Percentiles rank a stretch among this genome's conserved stretches.
Conservation (phyloP, 257 asterid species). For the Hygrophila difformis region DNA sequence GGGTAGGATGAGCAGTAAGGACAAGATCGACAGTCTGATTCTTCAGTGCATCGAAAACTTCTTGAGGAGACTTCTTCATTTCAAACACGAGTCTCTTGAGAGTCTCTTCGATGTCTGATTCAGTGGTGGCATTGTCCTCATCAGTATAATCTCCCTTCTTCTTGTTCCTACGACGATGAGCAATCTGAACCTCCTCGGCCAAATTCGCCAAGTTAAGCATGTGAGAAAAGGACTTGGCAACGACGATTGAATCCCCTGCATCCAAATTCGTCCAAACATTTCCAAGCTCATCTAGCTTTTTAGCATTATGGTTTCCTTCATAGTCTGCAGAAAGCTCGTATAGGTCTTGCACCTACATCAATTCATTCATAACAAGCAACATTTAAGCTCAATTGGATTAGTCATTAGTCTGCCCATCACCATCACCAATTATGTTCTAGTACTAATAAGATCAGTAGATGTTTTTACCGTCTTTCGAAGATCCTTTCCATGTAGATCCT, state of each 20-base stretch:
- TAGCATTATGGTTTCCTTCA: slow-evolving; percentile 39
- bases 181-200: slow-evolving; percentile 65
- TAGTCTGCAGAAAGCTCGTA: slow-evolving; percentile 56
- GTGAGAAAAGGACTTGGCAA: slow-evolving; percentile 52
- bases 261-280: slow-evolving; percentile 41
- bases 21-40: slow-evolving; percentile 59
- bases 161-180: slow-evolving; percentile 39
- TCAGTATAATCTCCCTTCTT: slow-evolving; percentile 49
- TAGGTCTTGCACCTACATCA: slow-evolving; percentile 43
- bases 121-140: slow-evolving; percentile 55
- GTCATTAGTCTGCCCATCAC: too few relatives aligned
- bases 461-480: slow-evolving; percentile 57
- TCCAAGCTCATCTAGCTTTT: slow-evolving; percentile 53
- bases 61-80: slow-evolving; percentile 49
- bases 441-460: too few relatives aligned
- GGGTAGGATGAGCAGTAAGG: slow-evolving; percentile 58
- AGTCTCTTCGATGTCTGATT: slow-evolving; percentile 58
- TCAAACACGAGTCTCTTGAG: slow-evolving; percentile 43
- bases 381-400: too few relatives aligned
- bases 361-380: too few relatives aligned
- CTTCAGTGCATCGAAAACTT: slow-evolving; percentile 53
- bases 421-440: too few relatives aligned
- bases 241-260: slow-evolving; percentile 52
- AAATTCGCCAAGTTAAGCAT: slow-evolving; percentile 64
- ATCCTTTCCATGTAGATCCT: slow-evolving; percentile 54